phyloP scores from a whole-genome alignment of 2,329 filamentous ascomycete species.

The Ambrosiella beaveri region DNA sequence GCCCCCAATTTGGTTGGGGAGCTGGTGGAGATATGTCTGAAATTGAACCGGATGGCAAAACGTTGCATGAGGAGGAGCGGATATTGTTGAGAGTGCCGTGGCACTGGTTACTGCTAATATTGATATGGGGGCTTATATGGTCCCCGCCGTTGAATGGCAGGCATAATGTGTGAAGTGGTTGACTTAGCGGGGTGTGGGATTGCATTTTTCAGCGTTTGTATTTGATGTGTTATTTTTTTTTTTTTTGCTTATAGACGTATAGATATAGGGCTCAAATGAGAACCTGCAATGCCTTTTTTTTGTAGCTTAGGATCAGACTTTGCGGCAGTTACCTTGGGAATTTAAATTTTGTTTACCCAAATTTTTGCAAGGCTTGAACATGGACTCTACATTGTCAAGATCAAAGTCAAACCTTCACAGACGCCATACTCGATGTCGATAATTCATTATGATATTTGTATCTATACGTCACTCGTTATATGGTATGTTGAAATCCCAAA shows the following conservation, averaged over 20 bases:
- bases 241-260: background rate
- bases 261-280: background rate
- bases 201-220: background rate
- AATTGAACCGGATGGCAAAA: conserved; percentile 13
- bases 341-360: background rate
- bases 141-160: background rate
- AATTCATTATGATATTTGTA: background rate
- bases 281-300: background rate
- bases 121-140: background rate
- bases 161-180: background rate
- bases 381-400: no score
- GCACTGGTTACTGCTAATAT: background rate
- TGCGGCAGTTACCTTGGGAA: background rate
- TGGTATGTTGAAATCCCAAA: conserved; percentile 12
- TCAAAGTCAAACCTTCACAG: no score
- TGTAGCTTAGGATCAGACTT: background rate
- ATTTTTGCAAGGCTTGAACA: background rate
- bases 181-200: background rate
- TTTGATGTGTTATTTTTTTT: background rate
- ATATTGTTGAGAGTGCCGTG: conserved; percentile 6
- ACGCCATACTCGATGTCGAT: background rate
- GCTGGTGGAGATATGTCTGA: background rate
- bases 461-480: conserved; percentile 10
- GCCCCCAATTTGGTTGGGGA: conserved; percentile 11
- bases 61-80: conserved; percentile 11